Evolutionary conservation across 163 green algal genomes (phyloP), one percentile per base, ranked within the genome.

Genomic region (Trebouxiophyceae sp.): DNA sequence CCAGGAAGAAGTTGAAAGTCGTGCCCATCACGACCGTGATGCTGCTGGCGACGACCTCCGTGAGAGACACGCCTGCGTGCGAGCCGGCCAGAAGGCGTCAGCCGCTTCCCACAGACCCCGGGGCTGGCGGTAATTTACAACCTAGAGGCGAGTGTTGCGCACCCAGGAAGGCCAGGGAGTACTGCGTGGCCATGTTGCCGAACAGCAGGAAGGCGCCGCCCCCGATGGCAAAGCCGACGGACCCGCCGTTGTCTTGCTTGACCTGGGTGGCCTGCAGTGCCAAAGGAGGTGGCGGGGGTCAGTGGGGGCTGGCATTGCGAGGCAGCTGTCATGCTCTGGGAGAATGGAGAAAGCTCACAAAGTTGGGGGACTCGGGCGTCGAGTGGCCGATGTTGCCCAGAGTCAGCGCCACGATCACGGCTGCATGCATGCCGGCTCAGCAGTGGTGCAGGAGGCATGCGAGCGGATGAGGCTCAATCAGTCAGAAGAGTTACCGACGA

Each of bases 1-100:
- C 5, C 30, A 24, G 2, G 3, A 77, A 72, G 39, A 33, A 72
- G 61, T 74, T 74, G 47, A 74, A 50, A 19, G 62, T 74, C 0
- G 68, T 67, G 24, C 68, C 66, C 24, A 62, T 45, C 2, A 77
- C 70, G 0, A 77, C 70, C 16, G 70, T 77, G 29, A 77, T 61
- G 26, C 30, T 61, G 27, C 60, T 67, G 8, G 63, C 54, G 20
- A 72, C 60, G 7, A 69, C 60, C 30, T 77, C 70, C 4, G 70
- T 69, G 6, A 77, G 46, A 8, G 54, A 59, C 39, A 77, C 27
- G 8, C 65, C 65, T 28, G 63, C 66, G 33, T n/a, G n/a, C n/a
- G n/a, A n/a, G n/a, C n/a, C n/a, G n/a, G n/a, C n/a, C n/a, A n/a
- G n/a, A n/a, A n/a, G n/a, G n/a, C n/a, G n/a, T n/a, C n/a, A n/a